Evolutionary conservation across 2,329 filamentous ascomycete species (phyloP).

Genomic region (Orbilia blumenaviensis): DNA sequence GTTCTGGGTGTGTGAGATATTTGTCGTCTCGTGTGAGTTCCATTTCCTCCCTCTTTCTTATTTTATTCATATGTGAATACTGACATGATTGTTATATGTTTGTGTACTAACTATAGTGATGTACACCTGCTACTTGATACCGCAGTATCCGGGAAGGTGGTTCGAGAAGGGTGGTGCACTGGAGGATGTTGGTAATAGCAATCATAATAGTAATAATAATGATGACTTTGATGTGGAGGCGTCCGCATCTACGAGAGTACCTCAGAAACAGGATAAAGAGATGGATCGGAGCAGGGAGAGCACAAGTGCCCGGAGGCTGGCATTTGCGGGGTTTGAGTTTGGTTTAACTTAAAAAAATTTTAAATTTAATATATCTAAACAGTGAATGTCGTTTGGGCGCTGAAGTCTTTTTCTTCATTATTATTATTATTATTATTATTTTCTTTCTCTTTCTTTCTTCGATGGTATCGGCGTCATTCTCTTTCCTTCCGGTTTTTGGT

Average conservation of each 20-base stretch:
- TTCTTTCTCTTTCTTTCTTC: too few relatives aligned
- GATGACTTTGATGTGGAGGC: too few relatives aligned
- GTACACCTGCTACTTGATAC: slow-evolving; percentile 26
- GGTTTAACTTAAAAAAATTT: too few relatives aligned
- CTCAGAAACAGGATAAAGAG: neutral
- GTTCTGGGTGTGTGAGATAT: slow-evolving; percentile 38
- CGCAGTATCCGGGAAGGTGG: slow-evolving; percentile 35
- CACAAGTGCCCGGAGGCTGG: neutral
- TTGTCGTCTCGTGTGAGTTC: slow-evolving; percentile 12
- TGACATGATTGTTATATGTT: neutral
- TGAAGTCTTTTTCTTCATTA: too few relatives aligned
- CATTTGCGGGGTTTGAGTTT: neutral
- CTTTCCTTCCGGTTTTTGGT: too few relatives aligned
- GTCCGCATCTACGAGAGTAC: too few relatives aligned
- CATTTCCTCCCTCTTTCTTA: neutral
- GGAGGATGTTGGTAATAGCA: too few relatives aligned
- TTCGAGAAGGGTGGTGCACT: slow-evolving; percentile 19
- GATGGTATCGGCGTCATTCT: too few relatives aligned
- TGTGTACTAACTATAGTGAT: slow-evolving; percentile 5
- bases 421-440: too few relatives aligned
- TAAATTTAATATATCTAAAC: too few relatives aligned
- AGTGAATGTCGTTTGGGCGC: neutral
- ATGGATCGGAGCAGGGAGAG: neutral
- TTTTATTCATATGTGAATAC: neutral
- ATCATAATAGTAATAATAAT: too few relatives aligned